Conservation (phyloP, 306 rosid genomes). For the Dryas octopetala region DNA sequence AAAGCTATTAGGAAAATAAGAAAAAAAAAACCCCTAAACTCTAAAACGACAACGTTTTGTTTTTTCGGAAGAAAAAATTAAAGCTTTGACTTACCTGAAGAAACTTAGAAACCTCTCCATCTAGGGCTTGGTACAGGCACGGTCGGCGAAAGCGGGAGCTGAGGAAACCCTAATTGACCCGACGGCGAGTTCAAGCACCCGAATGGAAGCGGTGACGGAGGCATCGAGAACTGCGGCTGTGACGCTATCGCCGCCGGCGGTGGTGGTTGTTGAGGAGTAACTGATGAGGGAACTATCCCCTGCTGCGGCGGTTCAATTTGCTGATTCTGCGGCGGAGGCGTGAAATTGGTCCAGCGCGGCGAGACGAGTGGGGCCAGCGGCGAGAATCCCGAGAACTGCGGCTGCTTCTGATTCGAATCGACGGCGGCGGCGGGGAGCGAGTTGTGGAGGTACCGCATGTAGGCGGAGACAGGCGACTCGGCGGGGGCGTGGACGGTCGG, state of each 20-base stretch:
- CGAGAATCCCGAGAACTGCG: slow-evolving; percentile 69
- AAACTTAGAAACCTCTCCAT: slow-evolving; percentile 58
- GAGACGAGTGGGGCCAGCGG: slow-evolving; percentile 64
- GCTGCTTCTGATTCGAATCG: slow-evolving; percentile 54
- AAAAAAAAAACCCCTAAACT: slow-evolving; percentile 22
- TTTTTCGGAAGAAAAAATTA: background rate
- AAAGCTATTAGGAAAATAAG: background rate
- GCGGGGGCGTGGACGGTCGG: slow-evolving; percentile 88
- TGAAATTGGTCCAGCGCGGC: slow-evolving; percentile 58
- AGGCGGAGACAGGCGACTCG: slow-evolving; percentile 88
- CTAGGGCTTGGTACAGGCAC: slow-evolving; percentile 82
- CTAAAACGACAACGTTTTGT: slow-evolving; percentile 29
- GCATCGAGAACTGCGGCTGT: slow-evolving; percentile 47
- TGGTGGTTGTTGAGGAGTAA: background rate
- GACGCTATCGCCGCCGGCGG: slow-evolving; percentile 24
- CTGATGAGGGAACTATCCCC: background rate
- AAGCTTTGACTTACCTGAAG: slow-evolving; percentile 36
- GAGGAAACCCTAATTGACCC: slow-evolving; percentile 68
- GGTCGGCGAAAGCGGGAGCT: slow-evolving; percentile 85
- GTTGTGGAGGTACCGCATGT: slow-evolving; percentile 72
- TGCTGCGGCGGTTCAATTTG: slow-evolving; percentile 29
- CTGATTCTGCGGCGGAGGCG: slow-evolving; percentile 29
- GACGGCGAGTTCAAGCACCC: slow-evolving; percentile 84
- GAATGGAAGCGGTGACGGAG: slow-evolving; percentile 66
- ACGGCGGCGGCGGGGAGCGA: slow-evolving; percentile 25